A percentile compares a stretch with the other conserved stretches of the same genome.
Conservation (phyloP, 192 early-diverging fungal genomes). For the Coemansia erecta region DNA sequence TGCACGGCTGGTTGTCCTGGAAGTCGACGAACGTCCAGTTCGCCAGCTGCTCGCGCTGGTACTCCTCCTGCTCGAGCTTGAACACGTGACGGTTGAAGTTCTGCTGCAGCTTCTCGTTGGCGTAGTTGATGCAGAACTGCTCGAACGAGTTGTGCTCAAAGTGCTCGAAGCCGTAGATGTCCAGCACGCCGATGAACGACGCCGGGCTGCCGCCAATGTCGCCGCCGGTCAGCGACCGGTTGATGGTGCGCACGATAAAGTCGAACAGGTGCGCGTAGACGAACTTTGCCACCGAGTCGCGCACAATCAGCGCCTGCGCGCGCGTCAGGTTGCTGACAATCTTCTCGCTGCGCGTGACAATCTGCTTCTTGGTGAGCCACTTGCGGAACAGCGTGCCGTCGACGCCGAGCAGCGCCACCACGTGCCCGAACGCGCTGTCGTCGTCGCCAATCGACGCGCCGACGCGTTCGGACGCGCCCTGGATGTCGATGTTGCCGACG, state of each 20-base stretch:
- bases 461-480: conserved; percentile 57
- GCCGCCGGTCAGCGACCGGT: conserved; percentile 64
- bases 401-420: conserved; percentile 75
- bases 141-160: conserved; percentile 99
- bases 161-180: conserved; percentile 99
- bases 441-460: conserved; percentile 73
- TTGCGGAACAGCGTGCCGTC: conserved; percentile 80
- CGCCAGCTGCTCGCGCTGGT: conserved; percentile 86
- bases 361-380: conserved; percentile 94
- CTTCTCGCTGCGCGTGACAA: conserved; percentile 86
- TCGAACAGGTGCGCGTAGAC: conserved; percentile 95
- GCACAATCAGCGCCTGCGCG: conserved; percentile 71
- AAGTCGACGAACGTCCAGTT: conserved; percentile 99
- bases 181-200: conserved; percentile 96
- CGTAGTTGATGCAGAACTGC: conserved; percentile 98
- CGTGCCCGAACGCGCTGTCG: conserved; percentile 69
- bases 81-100: conserved; percentile 99
- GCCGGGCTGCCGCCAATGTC: conserved; percentile 21
- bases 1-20: conserved; percentile 98
- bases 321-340: conserved; percentile 77
- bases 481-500: conserved; percentile 92
- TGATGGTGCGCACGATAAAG: conserved; percentile 91
- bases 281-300: conserved; percentile 96
- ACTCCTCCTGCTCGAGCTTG: conserved; percentile 98
- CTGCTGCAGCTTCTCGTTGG: conserved; percentile 98